A percentile compares a stretch with the other conserved stretches of the same genome.
Conservation (phyloP, 768 basidiomycete genomes). For the Pulveroboletus sp. region DNA sequence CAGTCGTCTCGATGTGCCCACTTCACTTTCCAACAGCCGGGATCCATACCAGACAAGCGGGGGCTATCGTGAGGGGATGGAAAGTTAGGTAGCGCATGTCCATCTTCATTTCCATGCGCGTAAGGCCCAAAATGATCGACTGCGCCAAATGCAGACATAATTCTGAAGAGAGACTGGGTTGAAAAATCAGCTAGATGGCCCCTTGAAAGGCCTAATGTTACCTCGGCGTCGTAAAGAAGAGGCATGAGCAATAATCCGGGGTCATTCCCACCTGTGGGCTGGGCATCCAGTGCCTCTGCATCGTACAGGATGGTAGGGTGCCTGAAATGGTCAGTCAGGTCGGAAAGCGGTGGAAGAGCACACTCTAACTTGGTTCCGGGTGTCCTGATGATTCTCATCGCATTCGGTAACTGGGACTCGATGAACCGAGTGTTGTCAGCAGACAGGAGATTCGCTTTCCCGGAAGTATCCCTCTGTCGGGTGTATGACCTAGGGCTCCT, state of each 20-base stretch:
- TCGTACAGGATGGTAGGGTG: constrained; percentile 50
- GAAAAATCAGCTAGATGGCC: constrained; percentile 4
- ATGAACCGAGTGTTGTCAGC: constrained; percentile 27
- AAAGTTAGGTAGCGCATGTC: constrained; percentile 16
- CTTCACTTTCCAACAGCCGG: constrained; percentile 69
- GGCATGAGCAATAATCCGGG: constrained; percentile 48
- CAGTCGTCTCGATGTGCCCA: constrained; percentile 76
- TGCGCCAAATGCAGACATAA: constrained; percentile 58
- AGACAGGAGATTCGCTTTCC: constrained; percentile 11
- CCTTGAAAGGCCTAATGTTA: constrained; percentile 23
- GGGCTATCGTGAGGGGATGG: constrained; percentile 55
- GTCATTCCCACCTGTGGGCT: constrained; percentile 10
- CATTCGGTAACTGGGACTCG: constrained; percentile 47
- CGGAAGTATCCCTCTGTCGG: constrained; percentile 14
- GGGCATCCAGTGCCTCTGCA: constrained; percentile 40
- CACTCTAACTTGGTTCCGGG: constrained; percentile 47
- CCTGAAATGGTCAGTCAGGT: constrained; percentile 20
- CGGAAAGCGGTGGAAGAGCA: neutral
- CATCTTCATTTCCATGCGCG: constrained; percentile 15
- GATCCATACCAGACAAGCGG: constrained; percentile 53
- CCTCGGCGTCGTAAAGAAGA: constrained; percentile 56
- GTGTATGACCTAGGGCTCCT: constrained; percentile 22
- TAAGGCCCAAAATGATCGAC: constrained; percentile 52
- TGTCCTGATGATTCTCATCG: constrained; percentile 59
- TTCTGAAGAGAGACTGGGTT: constrained; percentile 44